Conservation (phyloP, 108 stramenopile genomes). For the Pseudonitzschia delicatissima region DNA sequence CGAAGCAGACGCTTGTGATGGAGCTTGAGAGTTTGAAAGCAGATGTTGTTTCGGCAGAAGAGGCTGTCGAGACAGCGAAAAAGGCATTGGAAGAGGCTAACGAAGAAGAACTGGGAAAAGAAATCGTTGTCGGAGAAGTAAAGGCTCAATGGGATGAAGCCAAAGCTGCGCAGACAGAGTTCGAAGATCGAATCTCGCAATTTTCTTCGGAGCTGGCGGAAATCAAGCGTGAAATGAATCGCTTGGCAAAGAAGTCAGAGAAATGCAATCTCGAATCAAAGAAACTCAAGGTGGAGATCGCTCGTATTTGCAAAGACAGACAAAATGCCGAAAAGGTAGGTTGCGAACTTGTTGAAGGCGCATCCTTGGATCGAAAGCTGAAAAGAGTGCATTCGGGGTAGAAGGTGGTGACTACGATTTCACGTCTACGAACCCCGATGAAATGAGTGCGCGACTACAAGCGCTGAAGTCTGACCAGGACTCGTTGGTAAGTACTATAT, state of each 20-base stretch:
- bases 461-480: conserved; percentile 81
- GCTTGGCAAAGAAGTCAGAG: conserved; percentile 65
- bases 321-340: conserved; percentile 62
- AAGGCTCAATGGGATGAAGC: conserved; percentile 77
- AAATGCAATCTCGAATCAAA: conserved; percentile 81
- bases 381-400: conserved; percentile 92
- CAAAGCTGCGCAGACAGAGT: conserved; percentile 55
- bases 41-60: conserved; percentile 64
- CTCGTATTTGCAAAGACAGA: conserved; percentile 73
- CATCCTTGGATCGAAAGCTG: conserved; percentile 94
- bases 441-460: conserved; percentile 65
- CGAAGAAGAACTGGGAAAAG: conserved; percentile 52
- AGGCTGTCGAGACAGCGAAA: conserved; percentile 57
- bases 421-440: conserved; percentile 56
- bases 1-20: conserved; percentile 69
- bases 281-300: conserved; percentile 72
- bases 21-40: conserved; percentile 76
- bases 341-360: conserved; percentile 66
- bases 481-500: conserved; percentile 42
- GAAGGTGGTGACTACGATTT: conserved; percentile 96
- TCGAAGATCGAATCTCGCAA: conserved; percentile 66
- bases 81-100: conserved; percentile 59
- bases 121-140: conserved; percentile 78
- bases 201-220: conserved; percentile 73
- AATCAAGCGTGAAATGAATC: conserved; percentile 52